Evolutionary conservation across 257 asterid genomes (phyloP).

Genomic region (Gentiana dahurica): DNA sequence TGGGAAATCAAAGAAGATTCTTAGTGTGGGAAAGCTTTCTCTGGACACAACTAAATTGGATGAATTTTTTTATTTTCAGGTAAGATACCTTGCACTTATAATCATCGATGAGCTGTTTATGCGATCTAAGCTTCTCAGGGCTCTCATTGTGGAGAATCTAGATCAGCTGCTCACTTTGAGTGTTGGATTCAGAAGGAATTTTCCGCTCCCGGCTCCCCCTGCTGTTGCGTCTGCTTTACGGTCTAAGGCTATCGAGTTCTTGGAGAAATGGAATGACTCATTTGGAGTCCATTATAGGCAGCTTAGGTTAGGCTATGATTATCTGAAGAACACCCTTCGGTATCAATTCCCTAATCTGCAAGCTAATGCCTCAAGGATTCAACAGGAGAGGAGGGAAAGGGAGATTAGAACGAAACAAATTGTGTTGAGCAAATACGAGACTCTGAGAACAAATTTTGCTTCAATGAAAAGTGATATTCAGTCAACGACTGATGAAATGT

Average conservation of each 20-base stretch:
- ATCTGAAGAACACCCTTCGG: constrained; percentile 73
- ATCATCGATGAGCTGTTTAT: constrained; percentile 83
- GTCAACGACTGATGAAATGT: constrained; percentile 54
- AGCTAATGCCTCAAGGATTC: constrained; percentile 67
- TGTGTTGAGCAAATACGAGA: constrained; percentile 49
- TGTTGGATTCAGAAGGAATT: constrained; percentile 61
- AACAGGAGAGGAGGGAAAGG: constrained; percentile 69
- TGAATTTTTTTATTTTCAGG: constrained; percentile 32
- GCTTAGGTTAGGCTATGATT: constrained; percentile 80
- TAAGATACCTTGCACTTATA: constrained; percentile 77
- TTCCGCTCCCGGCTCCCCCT: constrained; percentile 76
- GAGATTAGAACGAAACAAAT: constrained; percentile 62
- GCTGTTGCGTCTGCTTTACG: constrained; percentile 69
- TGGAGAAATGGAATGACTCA: constrained; percentile 80
- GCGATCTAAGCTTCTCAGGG: constrained; percentile 87
- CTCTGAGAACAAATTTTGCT: constrained; percentile 37
- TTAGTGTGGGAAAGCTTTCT: no score
- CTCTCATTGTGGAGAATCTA: constrained; percentile 57
- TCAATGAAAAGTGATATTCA: constrained; percentile 59
- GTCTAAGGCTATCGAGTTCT: constrained; percentile 66
- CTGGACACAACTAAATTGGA: not conserved
- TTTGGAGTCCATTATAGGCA: constrained; percentile 85
- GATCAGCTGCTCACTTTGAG: constrained; percentile 71
- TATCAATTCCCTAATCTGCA: constrained; percentile 81
- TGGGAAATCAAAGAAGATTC: no score